Base-by-base conservation (phyloP, 768 basidiomycete species). In the Tubosaeta sp. region DNA sequence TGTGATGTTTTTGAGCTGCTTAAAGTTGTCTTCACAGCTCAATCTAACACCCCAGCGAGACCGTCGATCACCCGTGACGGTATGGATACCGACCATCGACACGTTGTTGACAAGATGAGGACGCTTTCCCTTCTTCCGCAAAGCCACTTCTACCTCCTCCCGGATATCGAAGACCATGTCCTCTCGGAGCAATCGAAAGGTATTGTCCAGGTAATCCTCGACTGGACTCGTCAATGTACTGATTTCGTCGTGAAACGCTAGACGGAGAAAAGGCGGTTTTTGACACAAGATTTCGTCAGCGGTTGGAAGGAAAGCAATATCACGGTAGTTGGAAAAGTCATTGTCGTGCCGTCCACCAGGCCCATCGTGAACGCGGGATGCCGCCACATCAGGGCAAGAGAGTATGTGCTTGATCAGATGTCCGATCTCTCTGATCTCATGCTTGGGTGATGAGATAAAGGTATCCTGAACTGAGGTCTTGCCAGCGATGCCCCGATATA, bases 281-380 rank as follows among this genome's bases (percentile, higher is more conserved):
- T 48, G 65, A 35, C 70, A 83, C 3, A 56, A 52, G 11, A 86
- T 69, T 60, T 87, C 85, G 37, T 81, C 78, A 0, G 79, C 74
- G 4, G 84, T 84, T 2, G 86, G 86, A 5, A 84, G 68, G 44
- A 87, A 82, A 12, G 77, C 64, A 17, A 87, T 82, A 25, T 76
- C 51, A 6, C 75, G 75, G 56, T 82, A 86, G 54, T 86, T 75
- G 5, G 60, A 61, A 51, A 79, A 78, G 59, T 87, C 85, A 43
- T 88, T 88, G 60, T 85, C 84, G 50, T 87, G 86, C 1, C 86
- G 74, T 2, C 85, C 86, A 0, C 85, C 85, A 2, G 85, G 79
- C 5, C 64, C 65, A 32, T 59, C 53, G 42, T 51, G 51, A 25
- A 50, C 57, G 14, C 59, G 57, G 22, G 56, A 48, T 9, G 54